phyloP scores from a whole-genome alignment of 768 basidiomycete genomes.

The Rubroboletus satanas region DNA sequence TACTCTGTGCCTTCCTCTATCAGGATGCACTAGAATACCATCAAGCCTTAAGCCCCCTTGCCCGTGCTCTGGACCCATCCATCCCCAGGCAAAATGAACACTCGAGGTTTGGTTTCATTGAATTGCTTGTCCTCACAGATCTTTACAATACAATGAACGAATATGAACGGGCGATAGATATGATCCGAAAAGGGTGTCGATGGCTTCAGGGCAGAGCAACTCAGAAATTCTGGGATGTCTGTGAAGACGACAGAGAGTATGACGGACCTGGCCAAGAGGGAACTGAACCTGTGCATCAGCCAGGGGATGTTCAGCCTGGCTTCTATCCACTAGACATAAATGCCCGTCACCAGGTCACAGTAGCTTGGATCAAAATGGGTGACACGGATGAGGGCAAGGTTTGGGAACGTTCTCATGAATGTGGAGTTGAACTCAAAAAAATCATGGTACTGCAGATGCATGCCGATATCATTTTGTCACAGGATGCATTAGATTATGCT shows the following conservation, averaged over 20 bases:
- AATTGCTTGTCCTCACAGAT: not conserved
- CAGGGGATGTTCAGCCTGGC: not conserved
- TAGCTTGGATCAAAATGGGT: constrained; percentile 76
- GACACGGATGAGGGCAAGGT: constrained; percentile 82
- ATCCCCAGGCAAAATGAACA: constrained; percentile 2
- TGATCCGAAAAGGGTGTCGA: not conserved
- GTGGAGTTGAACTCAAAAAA: not conserved
- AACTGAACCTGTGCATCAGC: not conserved
- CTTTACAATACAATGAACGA: not conserved
- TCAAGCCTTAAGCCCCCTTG: not conserved
- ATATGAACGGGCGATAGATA: not conserved
- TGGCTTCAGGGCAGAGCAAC: not conserved
- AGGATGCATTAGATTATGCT: constrained; percentile 74
- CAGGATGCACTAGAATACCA: not conserved
- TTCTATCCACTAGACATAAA: not conserved
- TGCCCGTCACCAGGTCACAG: constrained; percentile 76
- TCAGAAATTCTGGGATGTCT: not conserved
- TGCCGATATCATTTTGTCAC: constrained; percentile 60
- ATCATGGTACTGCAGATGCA: constrained; percentile 57
- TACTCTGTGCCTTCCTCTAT: not conserved
- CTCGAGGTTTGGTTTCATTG: constrained; percentile 17
- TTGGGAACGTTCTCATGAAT: not conserved
- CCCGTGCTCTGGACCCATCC: constrained; percentile 6
- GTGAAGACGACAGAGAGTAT: not conserved
- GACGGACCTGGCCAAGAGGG: constrained; percentile 51